Percentiles rank a stretch among this genome's conserved stretches.
Conservation (phyloP, 176 grass and related monocot genomes). For the Paspalum vaginatum region DNA sequence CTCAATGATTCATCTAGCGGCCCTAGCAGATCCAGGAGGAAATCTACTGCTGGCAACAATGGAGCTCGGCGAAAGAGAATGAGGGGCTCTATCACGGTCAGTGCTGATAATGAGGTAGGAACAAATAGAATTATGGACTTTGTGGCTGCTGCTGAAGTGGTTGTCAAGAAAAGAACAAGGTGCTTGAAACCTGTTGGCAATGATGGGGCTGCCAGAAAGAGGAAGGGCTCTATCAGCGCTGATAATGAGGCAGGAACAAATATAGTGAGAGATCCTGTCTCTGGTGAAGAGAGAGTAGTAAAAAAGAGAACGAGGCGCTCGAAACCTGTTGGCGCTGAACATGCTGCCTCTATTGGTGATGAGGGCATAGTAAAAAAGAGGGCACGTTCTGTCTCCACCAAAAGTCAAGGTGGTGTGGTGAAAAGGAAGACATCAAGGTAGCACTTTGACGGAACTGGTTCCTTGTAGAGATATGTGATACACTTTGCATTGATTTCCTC, state of each 20-base stretch:
- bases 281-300: slow-evolving; percentile 15
- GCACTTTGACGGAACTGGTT: not conserved
- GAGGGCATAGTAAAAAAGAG: not conserved
- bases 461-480: not conserved
- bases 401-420: not conserved
- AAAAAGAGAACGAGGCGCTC: slow-evolving; percentile 32
- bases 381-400: slow-evolving; percentile 33
- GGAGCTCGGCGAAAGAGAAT: slow-evolving; percentile 25
- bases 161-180: not conserved
- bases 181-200: not conserved
- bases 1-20: slow-evolving; percentile 26
- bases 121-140: not conserved
- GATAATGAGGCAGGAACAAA: slow-evolving; percentile 3
- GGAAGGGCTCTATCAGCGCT: not conserved
- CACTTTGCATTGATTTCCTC: slow-evolving; percentile 4
- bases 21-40: slow-evolving; percentile 30
- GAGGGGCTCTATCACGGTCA: slow-evolving; percentile 26
- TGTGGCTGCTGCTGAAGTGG: slow-evolving; percentile 7
- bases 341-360: not conserved
- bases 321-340: not conserved
- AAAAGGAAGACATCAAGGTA: slow-evolving; percentile 56
- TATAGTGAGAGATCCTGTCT: slow-evolving; percentile 6
- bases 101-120: slow-evolving; percentile 5
- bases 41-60: slow-evolving; percentile 34
- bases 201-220: not conserved